Evolutionary conservation across 1,284 basidiomycete species (phyloP), one percentile per base, ranked within the genome.

Genomic region (Pseudozyma sp.): DNA sequence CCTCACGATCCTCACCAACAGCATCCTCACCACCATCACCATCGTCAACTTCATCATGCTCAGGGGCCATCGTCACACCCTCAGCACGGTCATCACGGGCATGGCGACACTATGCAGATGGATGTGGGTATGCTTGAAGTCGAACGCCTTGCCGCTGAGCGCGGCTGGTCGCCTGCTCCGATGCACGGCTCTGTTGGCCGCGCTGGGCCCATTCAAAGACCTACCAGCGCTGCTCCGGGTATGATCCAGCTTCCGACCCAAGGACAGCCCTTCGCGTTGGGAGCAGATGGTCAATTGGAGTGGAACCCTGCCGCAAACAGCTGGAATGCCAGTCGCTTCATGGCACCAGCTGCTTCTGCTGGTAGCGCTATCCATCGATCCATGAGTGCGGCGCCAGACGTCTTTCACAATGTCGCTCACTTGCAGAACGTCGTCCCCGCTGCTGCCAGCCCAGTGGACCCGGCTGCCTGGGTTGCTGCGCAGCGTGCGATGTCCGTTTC

Each of bases 121-220:
- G 66, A 69, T 18, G 49, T 59, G 7, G 59, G 66, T 19, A 66
- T 78, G 70, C 55, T 69, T 35, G 54, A 69, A 40, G 53, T 80
- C 1, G 62, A 78, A 49, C 71, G 68, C 13, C 66, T 74, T 35
- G 68, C 72, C 6, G 69, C 76, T 9, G 73, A 80, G 36, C 58
- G 79, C 52, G 79, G 78, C 18, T 81, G 79, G 79, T 81, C 79
- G 35, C 79, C 79, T 3, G 79, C 78, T 1, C 78, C 79, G 2
- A 16, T 66, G 50, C 39, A 45, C 19, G 55, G 52, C 34, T 19
- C 65, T 8, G 18, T 36, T 19, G 52, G 49, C 3, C 56, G 42
- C 13, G 52, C 50, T 36, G 61, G 55, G 8, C 58, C 68, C 1
- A 47, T 52, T 10, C 43, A 55, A 13, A 45, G 75, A 34, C 75